Evolutionary conservation across 1,284 basidiomycete genomes (phyloP), one percentile per base, ranked within the genome.

Genomic region (Marasmius tenuissimus): DNA sequence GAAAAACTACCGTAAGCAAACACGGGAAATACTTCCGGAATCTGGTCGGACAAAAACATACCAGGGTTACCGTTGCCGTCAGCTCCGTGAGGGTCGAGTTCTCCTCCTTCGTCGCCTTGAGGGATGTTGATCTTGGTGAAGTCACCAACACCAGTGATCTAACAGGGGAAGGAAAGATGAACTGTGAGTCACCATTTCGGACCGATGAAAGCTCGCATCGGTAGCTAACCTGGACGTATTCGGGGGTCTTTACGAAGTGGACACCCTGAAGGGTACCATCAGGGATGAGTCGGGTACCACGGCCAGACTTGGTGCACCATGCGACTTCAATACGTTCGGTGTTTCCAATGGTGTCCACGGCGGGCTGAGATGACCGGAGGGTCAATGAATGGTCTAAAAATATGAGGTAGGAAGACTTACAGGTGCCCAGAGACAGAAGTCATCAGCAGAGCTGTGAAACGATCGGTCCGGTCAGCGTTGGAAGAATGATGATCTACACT

Each of bases 241-340:
- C 80, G 11, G 81, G 80, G 0, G 88, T 88, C 71, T 81, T 78
- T 63, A 89, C 83, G 70, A 86, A 85, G 71, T 91, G 88, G 2
- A 89, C 81, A 65, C 87, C 89, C 37, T 79, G 76, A 63, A 92
- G 76, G 7, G 88, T 78, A 22, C 85, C 86, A 16, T 80, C 73
- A 50, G 87, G 87, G 27, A 92, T 88, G 35, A 83, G 71, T 55
- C 90, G 87, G 0, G 87, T 78, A 8, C 90, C 89, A 61, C 81
- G 82, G 16, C 86, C 85, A 56, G 82, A 79, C 70, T 85, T 87
- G 40, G 88, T 89, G 77, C 91, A 93, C 81, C 84, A 93, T 0
- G 89, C 85, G n/a, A 93, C 87, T 63, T 84, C 85, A 58, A 84
- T 79, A 47, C 81, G 82, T 74, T 93, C 91, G 11, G 86, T 85